Base-by-base conservation (phyloP, 805 yeast species). In the Hanseniaspora jakobsenii region DNA sequence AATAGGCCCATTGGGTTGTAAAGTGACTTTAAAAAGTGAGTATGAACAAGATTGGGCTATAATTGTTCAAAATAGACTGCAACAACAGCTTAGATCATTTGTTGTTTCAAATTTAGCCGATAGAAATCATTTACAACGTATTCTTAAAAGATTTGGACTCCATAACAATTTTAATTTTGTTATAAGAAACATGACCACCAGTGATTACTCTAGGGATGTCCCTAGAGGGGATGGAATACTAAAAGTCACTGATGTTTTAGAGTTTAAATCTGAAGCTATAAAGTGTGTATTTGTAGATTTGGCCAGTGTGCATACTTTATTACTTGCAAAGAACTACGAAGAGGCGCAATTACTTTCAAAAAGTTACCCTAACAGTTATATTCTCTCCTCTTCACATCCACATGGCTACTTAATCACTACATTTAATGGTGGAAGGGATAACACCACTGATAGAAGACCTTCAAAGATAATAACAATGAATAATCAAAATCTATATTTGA, bases 1-100 rank as follows among this genome's bases (percentile, higher is more conserved):
- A 0, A 59, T 79, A 14, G 97, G 97, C 0, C 98, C 98, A 0
- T 50, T 89, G 2, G 95, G 95, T 1, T 51, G 66, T 3, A 62
- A 63, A 48, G 65, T 85, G 2, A 65, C 71, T 4, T 64, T 89
- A 12, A 80, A 75, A 53, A 57, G 62, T 1, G 76, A 70, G 7
- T 73, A 61, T 52, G 61, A 66, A 17, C 50, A 54, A 32, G 57
- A 64, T 23, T 87, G 85, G 85, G 61, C 69, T 4, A 70, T 70
- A 19, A 59, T 80, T 4, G 55, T 87, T 6, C 93, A 83, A 52
- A 59, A 73, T 0, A 55, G 66, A 1, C 56, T 85, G 24, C 67
- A 67, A 2, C 60, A 63, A 8, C 59, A 73, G 0, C 58, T 82
- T 7, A 74, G 69, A 31, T 66, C 84, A 0, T 85, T 84, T 59